These are phyloP conservation scores for Saussurea involucrata DNA, from an alignment of 129 eudicot species.

Conservation along the genomic window DNA sequence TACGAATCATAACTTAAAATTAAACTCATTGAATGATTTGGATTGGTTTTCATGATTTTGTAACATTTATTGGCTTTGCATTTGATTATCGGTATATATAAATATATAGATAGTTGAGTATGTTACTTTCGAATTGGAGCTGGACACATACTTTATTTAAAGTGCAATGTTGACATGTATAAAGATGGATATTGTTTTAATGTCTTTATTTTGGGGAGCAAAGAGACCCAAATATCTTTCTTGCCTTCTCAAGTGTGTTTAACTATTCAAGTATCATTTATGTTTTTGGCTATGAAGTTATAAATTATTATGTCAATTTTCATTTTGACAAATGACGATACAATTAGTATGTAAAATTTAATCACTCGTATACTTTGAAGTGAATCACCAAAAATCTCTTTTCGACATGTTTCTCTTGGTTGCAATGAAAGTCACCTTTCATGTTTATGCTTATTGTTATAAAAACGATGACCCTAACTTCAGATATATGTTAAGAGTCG, in stretches of 20 bases:
- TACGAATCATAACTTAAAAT: no score
- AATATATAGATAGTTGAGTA: no score
- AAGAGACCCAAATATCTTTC: neutral
- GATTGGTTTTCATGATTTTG: no score
- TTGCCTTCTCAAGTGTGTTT: no score
- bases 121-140: no score
- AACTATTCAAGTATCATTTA: neutral
- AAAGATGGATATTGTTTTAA: neutral
- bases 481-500: no score
- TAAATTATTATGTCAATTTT: neutral
- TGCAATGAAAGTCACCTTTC: neutral
- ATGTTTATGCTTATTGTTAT: neutral
- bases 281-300: neutral
- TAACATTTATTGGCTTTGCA: no score
- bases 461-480: neutral
- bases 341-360: neutral
- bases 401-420: neutral
- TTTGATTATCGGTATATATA: no score
- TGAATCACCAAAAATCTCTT: no score
- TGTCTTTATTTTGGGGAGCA: neutral
- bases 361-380: neutral
- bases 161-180: neutral
- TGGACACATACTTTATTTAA: no score
- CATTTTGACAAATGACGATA: neutral
- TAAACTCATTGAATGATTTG: no score